Evolutionary conservation across 495 filamentous ascomycete genomes (phyloP).

Genomic region (Xylaria acuta): DNA sequence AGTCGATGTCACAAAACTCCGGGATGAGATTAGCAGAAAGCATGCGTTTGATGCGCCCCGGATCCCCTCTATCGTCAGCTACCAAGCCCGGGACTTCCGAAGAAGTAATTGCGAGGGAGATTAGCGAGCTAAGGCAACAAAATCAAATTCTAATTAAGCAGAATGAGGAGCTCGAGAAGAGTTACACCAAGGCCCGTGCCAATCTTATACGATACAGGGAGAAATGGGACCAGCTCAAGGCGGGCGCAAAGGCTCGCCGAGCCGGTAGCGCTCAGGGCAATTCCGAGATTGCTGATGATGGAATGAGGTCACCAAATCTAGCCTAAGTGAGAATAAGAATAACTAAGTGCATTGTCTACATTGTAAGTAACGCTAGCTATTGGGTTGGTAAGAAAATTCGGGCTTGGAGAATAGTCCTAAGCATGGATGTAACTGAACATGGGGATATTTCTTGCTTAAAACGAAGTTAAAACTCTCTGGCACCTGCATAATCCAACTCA

Average conservation of each 20-base stretch:
- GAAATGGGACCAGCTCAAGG: conserved; percentile 84
- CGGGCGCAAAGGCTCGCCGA: conserved; percentile 73
- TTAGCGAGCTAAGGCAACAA: conserved; percentile 67
- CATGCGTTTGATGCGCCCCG: conserved; percentile 67
- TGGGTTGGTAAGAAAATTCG: neutral
- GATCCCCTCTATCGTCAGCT: conserved; percentile 39
- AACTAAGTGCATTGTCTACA: neutral
- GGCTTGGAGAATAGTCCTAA: neutral
- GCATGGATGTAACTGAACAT: neutral
- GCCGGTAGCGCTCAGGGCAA: conserved; percentile 49
- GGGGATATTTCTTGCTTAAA: neutral
- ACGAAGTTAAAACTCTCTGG: neutral
- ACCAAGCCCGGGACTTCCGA: conserved; percentile 31
- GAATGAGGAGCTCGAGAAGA: conserved; percentile 62
- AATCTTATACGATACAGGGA: conserved; percentile 74
- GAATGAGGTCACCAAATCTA: conserved; percentile 32
- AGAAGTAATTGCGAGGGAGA: conserved; percentile 46
- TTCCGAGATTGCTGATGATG: conserved; percentile 27
- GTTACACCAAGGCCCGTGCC: conserved; percentile 72
- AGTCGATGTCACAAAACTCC: conserved; percentile 81
- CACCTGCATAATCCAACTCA: neutral
- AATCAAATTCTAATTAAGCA: conserved; percentile 56
- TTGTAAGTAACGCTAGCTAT: neutral
- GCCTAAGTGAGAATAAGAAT: conserved; percentile 2
- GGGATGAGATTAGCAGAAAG: conserved; percentile 82